Base-by-base conservation (phyloP, 305 asterid genomes). In the Fraxinus sp. region DNA sequence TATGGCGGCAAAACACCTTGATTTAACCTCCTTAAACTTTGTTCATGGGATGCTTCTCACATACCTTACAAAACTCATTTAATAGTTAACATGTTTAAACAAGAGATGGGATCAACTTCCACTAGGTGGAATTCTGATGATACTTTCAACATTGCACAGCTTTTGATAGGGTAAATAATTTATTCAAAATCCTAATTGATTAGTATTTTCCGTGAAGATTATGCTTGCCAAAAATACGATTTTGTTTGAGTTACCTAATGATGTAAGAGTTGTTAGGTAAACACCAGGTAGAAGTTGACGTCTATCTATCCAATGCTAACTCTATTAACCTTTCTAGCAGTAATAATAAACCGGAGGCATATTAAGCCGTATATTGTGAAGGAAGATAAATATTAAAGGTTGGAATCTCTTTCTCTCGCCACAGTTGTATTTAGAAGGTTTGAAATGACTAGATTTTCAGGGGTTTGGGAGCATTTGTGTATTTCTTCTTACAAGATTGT, bases 351-450 rank as follows among this genome's bases (percentile, higher is more conserved):
- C 70, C 72, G 24, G 73, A 77, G 36, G 35, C 57, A 37, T 28
- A 10, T 18, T 79, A 28, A 64, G 35, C 35, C 14, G 2, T 81
- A 73, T 79, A 59, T 75, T 68, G 43, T 66, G 78, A 62, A 77
- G 77, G 64, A 37, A 28, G 62, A 77, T 76, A 78, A 83, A 78
- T 18, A 52, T 76, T 83, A 77, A 78, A 46, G 24, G 73, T 76
- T 49, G 30, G 80, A 82, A 80, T 39, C 76, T 46, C 46, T 3
- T 75, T 33, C 55, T 80, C 75, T 5, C 77, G 32, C 32, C 35
- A 62, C 32, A 59, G 77, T 80, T 66, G 73, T 28, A 55, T 71
- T 24, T 11, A 79, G 66, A 55, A 64, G 68, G 46, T 79, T 59
- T 81, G 84, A 79, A 75, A 64, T 80, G 80, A 64, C 78, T 30